These are phyloP conservation scores for Ambrosiella beaveri DNA, from an alignment of 2,329 filamentous ascomycete species.

Conservation along the genomic window DNA sequence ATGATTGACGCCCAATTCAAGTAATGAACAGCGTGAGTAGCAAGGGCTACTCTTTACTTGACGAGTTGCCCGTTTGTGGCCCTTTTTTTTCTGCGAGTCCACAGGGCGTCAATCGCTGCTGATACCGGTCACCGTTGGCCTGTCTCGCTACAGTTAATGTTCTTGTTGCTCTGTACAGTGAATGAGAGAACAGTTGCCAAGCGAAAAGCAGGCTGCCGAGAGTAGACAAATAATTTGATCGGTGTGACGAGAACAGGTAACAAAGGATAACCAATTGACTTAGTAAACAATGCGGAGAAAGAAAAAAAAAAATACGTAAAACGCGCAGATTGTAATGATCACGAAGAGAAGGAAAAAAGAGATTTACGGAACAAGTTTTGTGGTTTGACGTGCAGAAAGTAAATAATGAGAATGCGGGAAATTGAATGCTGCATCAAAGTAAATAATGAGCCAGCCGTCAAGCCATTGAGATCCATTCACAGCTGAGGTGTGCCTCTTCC, in stretches of 20 bases:
- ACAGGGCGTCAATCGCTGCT: no score
- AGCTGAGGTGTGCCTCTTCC: no score
- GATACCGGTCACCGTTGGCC: no score
- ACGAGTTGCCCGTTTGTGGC: no score
- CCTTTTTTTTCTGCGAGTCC: no score
- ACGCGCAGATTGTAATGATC: not conserved
- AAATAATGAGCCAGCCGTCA: not conserved
- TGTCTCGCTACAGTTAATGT: not conserved
- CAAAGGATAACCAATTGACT: not conserved
- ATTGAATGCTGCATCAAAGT: not conserved
- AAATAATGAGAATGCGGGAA: not conserved
- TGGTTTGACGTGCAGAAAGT: not conserved
- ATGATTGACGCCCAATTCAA: no score
- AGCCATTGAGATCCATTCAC: not conserved
- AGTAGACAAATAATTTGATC: not conserved
- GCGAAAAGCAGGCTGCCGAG: not conserved
- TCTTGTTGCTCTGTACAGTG: not conserved
- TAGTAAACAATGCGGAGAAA: not conserved
- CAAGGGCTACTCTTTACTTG: no score
- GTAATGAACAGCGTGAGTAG: no score
- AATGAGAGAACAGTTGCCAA: not conserved
- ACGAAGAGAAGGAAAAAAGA: not conserved
- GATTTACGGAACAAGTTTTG: not conserved
- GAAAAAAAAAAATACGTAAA: not conserved
- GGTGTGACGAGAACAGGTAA: not conserved